phyloP scores from a whole-genome alignment of 441 rosid species.

The Sinapis alba region DNA sequence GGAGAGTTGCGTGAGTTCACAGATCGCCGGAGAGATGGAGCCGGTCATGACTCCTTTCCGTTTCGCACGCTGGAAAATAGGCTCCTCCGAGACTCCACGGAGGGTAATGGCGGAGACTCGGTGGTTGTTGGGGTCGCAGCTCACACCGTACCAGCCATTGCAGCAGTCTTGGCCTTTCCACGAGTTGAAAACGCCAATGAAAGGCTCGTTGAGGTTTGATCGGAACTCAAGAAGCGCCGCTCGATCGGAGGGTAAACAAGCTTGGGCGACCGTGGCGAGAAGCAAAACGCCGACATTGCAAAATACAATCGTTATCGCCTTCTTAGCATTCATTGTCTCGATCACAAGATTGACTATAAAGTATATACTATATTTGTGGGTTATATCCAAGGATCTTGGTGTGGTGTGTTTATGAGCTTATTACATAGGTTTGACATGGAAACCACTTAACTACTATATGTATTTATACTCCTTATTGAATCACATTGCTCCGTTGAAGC shows the following conservation, averaged over 20 bases:
- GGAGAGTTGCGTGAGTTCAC: constrained; percentile 56
- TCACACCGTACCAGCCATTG: constrained; percentile 80
- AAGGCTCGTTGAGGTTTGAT: constrained; percentile 64
- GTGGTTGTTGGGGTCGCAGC: constrained; percentile 59
- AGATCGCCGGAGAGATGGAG: constrained; percentile 51
- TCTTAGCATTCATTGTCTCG: constrained; percentile 2
- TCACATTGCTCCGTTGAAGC: too few relatives aligned
- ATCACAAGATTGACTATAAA: not conserved
- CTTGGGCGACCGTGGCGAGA: constrained; percentile 39
- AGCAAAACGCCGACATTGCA: constrained; percentile 21
- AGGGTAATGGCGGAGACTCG: constrained; percentile 63
- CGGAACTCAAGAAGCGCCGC: constrained; percentile 66
- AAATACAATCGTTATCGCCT: not conserved
- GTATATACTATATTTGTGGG: too few relatives aligned
- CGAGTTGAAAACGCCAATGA: constrained; percentile 72
- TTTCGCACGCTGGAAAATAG: constrained; percentile 49
- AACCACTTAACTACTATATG: not conserved
- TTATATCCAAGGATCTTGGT: constrained; percentile 8
- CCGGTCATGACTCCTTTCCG: constrained; percentile 64
- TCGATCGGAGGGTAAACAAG: constrained; percentile 72
- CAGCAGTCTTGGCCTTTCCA: constrained; percentile 88
- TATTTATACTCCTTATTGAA: too few relatives aligned
- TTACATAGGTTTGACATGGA: constrained; percentile 21
- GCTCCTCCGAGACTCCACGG: constrained; percentile 66
- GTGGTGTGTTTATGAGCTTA: constrained; percentile 25